Conservation (phyloP, 2,329 filamentous ascomycete species). For the Cordyceps javanica region DNA sequence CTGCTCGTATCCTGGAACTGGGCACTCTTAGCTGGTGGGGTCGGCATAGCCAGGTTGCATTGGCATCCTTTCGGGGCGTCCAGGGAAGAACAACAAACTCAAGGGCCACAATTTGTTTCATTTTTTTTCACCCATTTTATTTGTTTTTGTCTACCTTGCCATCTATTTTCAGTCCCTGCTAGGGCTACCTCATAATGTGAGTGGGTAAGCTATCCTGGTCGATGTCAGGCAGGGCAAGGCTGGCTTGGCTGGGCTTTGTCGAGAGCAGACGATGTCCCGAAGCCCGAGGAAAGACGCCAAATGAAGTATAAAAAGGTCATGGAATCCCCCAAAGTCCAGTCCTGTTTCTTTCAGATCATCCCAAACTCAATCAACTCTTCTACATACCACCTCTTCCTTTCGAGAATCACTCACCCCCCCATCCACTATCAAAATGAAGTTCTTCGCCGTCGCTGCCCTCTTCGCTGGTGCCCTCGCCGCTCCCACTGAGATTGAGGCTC, state of each 20-base stretch:
- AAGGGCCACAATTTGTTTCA: constrained; percentile 9
- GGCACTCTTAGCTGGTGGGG: not conserved
- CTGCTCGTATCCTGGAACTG: not conserved
- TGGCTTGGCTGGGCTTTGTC: not conserved
- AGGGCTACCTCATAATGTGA: not conserved
- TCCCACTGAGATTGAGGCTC: constrained; percentile 9
- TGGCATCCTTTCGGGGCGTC: not conserved
- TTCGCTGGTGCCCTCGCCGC: constrained; percentile 15
- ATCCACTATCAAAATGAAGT: constrained; percentile 17
- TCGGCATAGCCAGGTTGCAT: not conserved
- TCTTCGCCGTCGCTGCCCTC: constrained; percentile 16
- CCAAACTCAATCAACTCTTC: not conserved
- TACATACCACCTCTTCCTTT: not conserved
- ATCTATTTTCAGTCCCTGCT: not conserved
- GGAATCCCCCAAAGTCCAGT: not conserved
- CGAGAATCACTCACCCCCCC: not conserved
- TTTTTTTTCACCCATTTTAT: not conserved
- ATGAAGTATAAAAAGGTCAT: not conserved
- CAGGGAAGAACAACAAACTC: not conserved
- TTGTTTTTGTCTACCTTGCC: not conserved
- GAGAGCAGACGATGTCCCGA: not conserved
- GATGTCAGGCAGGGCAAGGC: not conserved
- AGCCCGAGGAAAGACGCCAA: not conserved
- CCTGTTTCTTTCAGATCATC: not conserved
- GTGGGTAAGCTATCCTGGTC: not conserved